phyloP scores from a whole-genome alignment of 129 eudicot genomes.

The Lactuca saligna region DNA sequence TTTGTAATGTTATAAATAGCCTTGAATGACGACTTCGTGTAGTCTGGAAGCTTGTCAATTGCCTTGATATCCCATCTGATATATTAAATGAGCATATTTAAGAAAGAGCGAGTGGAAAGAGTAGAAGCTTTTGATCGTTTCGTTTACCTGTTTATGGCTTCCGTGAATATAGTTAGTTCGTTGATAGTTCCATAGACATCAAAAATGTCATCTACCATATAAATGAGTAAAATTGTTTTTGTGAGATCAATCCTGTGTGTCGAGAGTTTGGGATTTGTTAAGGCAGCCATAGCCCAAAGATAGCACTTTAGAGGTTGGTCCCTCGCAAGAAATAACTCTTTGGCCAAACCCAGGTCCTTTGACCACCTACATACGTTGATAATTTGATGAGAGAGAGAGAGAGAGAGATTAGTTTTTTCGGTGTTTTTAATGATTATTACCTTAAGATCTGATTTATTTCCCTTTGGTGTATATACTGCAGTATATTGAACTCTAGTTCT shows the following conservation, averaged over 20 bases:
- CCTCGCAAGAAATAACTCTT: conserved; percentile 46
- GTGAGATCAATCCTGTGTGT: conserved; percentile 43
- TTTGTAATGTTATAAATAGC: conserved; percentile 40
- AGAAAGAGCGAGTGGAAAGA: too few relatives aligned
- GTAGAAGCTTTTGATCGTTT: too few relatives aligned
- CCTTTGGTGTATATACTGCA: conserved; percentile 15
- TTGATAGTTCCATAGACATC: conserved; percentile 50
- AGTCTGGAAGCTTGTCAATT: conserved; percentile 41
- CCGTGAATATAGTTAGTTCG: conserved; percentile 47
- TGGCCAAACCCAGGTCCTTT: conserved; percentile 33
- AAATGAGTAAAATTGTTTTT: conserved; percentile 47
- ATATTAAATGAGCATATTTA: background rate
- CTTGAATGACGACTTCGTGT: conserved; percentile 48
- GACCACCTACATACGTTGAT: conserved; percentile 47
- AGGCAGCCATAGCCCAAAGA: conserved; percentile 48
- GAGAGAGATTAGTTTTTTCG: background rate
- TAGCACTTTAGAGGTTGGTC: conserved; percentile 65
- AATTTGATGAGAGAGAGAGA: background rate
- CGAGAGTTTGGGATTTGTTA: conserved; percentile 39
- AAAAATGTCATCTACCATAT: conserved; percentile 57
- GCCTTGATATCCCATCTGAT: conserved; percentile 48
- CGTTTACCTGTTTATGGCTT: conserved; percentile 45
- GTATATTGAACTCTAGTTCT: conserved; percentile 24
- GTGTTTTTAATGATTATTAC: conserved; percentile 12
- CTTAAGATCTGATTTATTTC: conserved; percentile 40